These are phyloP conservation scores for Teunomyces barrocoloradensis DNA, from an alignment of 805 yeast species.

Conservation along the genomic window DNA sequence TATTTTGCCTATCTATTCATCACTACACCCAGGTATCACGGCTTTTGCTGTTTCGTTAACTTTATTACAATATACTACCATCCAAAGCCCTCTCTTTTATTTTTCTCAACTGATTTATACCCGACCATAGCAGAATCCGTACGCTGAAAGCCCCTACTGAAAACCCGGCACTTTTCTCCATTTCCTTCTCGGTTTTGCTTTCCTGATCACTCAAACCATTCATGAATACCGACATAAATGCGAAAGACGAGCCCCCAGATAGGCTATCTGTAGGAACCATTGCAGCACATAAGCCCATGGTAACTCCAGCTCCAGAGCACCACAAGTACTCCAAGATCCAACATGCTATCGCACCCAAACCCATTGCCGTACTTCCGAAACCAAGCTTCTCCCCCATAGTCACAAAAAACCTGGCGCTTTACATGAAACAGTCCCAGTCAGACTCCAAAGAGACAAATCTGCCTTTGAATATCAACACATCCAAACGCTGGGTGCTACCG, in stretches of 20 bases:
- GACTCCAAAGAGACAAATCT: slow-evolving; percentile 9
- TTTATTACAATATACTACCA: no score
- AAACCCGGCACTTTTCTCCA: no score
- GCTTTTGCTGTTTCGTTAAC: no score
- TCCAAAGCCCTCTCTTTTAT: no score
- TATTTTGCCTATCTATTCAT: no score
- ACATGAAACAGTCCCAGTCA: slow-evolving; percentile 11
- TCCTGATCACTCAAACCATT: background rate
- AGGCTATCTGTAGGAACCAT: background rate
- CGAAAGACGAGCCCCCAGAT: background rate
- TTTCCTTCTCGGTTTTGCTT: no score
- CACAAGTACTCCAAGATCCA: slow-evolving; percentile 34
- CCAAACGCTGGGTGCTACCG: slow-evolving; percentile 40
- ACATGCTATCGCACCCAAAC: slow-evolving; percentile 41
- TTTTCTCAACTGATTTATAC: no score
- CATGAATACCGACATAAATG: background rate
- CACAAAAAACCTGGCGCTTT: slow-evolving; percentile 15
- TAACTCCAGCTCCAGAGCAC: background rate
- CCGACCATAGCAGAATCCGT: no score
- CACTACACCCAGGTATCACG: no score
- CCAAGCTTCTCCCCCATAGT: slow-evolving; percentile 18
- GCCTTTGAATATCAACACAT: slow-evolving; percentile 33
- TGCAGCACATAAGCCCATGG: background rate
- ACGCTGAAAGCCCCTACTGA: no score
- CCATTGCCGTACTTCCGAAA: slow-evolving; percentile 30